A percentile compares a stretch with the other conserved stretches of the same genome.
phyloP scores from a whole-genome alignment of 176 grass and related monocot species.

The Dactylis glomerata region DNA sequence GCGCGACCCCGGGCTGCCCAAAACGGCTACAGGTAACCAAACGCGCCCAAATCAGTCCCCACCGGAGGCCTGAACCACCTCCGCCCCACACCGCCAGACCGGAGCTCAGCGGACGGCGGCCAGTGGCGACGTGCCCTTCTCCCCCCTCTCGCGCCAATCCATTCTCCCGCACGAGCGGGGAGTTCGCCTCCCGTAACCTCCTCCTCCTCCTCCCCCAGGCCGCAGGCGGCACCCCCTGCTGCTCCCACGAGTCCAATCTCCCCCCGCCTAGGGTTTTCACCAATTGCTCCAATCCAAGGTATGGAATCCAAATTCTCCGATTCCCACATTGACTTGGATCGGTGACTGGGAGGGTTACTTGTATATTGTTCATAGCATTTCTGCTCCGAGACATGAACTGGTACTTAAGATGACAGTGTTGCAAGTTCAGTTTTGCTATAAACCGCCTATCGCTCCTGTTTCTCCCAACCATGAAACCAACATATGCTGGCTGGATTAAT shows the following conservation, averaged over 20 bases:
- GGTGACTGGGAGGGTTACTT: not conserved
- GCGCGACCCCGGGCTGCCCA: no score
- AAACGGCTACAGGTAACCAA: no score
- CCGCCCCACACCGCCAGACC: not conserved
- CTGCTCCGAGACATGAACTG: not conserved
- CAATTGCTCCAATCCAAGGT: not conserved
- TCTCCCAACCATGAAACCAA: not conserved
- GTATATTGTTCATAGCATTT: not conserved
- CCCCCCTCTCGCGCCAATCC: not conserved
- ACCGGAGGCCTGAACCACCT: not conserved
- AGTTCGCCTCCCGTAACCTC: not conserved
- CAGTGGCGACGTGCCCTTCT: not conserved
- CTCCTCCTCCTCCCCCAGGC: not conserved
- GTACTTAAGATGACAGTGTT: not conserved
- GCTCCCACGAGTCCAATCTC: not conserved
- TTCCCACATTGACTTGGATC: not conserved
- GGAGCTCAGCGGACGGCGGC: not conserved
- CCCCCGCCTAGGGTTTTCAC: not conserved
- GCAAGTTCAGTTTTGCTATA: not conserved
- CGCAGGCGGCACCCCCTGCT: not conserved
- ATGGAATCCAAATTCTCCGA: not conserved
- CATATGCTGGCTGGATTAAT: not conserved
- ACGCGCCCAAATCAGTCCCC: not conserved
- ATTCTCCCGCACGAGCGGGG: not conserved
- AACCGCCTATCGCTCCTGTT: not conserved